Evolutionary conservation across 73 alveolate genomes (phyloP).

Genomic region (Paraurostyla sp.): DNA sequence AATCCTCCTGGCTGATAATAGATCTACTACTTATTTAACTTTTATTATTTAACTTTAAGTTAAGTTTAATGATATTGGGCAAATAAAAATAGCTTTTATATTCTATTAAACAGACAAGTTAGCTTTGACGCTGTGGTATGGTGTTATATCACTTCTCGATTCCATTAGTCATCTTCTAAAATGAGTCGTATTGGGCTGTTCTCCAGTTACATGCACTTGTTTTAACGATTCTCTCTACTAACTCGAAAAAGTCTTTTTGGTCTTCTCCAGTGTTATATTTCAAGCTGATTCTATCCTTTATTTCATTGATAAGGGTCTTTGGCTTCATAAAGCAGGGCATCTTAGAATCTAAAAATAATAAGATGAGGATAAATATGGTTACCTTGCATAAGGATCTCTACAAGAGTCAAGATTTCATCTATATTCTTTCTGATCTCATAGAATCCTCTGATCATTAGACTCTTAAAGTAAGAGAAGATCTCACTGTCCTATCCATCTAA

Average conservation of each 20-base stretch:
- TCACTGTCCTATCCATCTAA: conserved; percentile 95
- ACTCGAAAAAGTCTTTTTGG: conserved; percentile 74
- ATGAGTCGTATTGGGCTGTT: conserved; percentile 89
- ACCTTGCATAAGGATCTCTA: conserved; percentile 90
- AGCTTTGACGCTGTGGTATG: too few species aligned
- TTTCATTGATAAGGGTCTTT: conserved; percentile 60
- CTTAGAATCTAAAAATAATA: conserved; percentile 56
- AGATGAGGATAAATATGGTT: neutral
- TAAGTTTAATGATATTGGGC: too few species aligned
- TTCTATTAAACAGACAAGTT: too few species aligned
- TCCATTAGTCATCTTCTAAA: conserved; percentile 89
- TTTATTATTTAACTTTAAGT: neutral
- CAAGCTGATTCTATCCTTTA: conserved; percentile 72
- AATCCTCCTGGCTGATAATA: conserved; percentile 56
- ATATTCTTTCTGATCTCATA: conserved; percentile 93
- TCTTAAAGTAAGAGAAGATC: conserved; percentile 88
- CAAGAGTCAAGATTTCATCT: conserved; percentile 84
- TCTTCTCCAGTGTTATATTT: conserved; percentile 73
- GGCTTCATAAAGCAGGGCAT: conserved; percentile 92
- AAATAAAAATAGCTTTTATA: too few species aligned
- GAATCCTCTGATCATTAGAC: conserved; percentile 90
- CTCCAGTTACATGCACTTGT: conserved; percentile 87
- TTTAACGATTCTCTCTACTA: conserved; percentile 84
- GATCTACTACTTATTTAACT: neutral
- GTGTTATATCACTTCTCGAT: conserved; percentile 64